Evolutionary conservation across 208 protist genomes (phyloP).

Genomic region (Trypanosoma rangeli): DNA sequence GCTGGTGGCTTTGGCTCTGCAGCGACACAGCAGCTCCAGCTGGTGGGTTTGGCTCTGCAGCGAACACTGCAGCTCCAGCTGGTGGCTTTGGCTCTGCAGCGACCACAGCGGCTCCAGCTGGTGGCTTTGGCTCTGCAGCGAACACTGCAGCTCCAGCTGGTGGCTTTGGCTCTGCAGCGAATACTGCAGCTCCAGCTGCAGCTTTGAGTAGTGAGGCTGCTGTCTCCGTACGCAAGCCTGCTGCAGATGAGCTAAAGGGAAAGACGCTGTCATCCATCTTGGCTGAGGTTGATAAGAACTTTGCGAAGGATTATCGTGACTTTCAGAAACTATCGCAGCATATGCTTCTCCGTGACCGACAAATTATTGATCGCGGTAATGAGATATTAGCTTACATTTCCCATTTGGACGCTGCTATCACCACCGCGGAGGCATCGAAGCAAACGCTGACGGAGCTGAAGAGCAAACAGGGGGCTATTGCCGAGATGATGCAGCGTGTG

Average conservation of each 20-base stretch:
- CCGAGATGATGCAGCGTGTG: conserved; percentile 51
- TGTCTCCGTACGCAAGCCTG: conserved; percentile 16
- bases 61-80: conserved; percentile 15
- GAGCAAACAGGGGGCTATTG: conserved; percentile 51
- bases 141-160: conserved; percentile 10
- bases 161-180: conserved; percentile 21
- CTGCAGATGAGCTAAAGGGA: conserved; percentile 52
- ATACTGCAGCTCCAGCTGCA: background rate
- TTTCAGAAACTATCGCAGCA: conserved; percentile 59
- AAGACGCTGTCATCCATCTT: conserved; percentile 56
- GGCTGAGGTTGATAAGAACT: conserved; percentile 48
- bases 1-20: conserved; percentile 32
- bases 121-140: conserved; percentile 25
- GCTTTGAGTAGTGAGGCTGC: background rate
- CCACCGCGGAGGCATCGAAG: conserved; percentile 47
- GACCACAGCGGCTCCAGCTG: conserved; percentile 13
- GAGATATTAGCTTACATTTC: conserved; percentile 49
- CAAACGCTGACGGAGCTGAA: conserved; percentile 44
- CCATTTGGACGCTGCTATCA: conserved; percentile 51
- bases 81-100: conserved; percentile 16
- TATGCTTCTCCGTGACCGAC: conserved; percentile 56
- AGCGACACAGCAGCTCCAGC: conserved; percentile 16
- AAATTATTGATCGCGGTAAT: conserved; percentile 63
- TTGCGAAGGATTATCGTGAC: conserved; percentile 44
- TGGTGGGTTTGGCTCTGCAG: conserved; percentile 28